These are phyloP conservation scores for Diaporthe sp. DNA, from an alignment of 2,329 filamentous ascomycete genomes.

Conservation along the genomic window DNA sequence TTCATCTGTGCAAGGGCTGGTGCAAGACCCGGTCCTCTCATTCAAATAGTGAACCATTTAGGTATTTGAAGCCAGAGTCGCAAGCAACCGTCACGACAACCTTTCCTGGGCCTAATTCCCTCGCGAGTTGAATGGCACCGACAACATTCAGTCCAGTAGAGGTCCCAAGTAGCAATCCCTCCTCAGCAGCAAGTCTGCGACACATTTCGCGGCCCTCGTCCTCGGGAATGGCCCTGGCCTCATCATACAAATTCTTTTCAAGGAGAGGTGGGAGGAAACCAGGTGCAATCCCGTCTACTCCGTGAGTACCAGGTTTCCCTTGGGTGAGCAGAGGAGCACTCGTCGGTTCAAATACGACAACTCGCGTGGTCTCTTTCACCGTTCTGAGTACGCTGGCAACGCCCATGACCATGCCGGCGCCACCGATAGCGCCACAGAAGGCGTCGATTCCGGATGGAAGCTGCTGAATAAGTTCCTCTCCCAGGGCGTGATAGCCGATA, in stretches of 20 bases:
- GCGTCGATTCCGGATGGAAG: not conserved
- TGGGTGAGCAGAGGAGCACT: not conserved
- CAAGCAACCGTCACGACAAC: not conserved
- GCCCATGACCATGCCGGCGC: not conserved
- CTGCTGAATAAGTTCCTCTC: not conserved
- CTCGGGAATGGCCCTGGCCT: not conserved
- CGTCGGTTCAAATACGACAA: not conserved
- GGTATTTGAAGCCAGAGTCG: not conserved
- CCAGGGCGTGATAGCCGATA: not conserved
- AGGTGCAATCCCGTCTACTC: not conserved
- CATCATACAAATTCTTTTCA: not conserved
- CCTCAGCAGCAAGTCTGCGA: not conserved
- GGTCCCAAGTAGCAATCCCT: not conserved
- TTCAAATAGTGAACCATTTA: not conserved
- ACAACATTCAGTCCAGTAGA: not conserved
- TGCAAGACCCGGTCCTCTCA: not conserved
- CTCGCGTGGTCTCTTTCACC: not conserved
- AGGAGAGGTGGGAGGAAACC: not conserved
- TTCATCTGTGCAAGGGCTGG: too few relatives aligned
- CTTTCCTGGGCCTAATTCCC: not conserved
- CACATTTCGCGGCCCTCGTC: not conserved
- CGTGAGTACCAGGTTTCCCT: not conserved
- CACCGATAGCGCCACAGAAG: not conserved
- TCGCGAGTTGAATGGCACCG: not conserved
- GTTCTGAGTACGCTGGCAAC: not conserved